Conservation (phyloP, 2,329 filamentous ascomycete species). For the Ilyonectria destructans region DNA sequence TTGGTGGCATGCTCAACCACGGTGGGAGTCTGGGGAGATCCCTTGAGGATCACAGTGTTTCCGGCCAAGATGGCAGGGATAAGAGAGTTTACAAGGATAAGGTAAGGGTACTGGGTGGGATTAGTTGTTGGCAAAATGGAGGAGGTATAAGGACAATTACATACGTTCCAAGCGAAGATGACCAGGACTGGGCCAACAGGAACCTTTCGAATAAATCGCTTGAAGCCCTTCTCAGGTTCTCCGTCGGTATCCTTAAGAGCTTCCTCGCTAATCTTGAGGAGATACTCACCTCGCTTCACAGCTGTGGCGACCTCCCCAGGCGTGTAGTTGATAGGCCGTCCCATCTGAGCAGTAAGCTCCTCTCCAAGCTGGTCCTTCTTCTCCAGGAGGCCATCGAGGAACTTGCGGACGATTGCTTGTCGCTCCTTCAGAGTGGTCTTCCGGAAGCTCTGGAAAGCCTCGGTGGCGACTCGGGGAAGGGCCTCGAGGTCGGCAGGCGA, state of each 20-base stretch:
- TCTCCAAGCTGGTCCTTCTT: constrained; percentile 85
- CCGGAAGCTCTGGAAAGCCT: constrained; percentile 84
- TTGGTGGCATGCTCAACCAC: constrained; percentile 87
- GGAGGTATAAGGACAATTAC: constrained; percentile 54
- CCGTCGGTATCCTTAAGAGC: constrained; percentile 86
- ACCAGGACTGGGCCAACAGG: constrained; percentile 91
- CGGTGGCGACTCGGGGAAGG: constrained; percentile 80
- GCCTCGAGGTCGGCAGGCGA: constrained; percentile 79
- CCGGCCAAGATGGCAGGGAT: constrained; percentile 92
- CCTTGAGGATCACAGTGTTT: constrained; percentile 94
- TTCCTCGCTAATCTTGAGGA: constrained; percentile 87
- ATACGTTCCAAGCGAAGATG: constrained; percentile 96
- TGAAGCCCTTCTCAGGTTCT: constrained; percentile 89
- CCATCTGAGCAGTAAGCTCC: constrained; percentile 96
- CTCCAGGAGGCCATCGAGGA: constrained; percentile 78
- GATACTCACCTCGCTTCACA: constrained; percentile 86
- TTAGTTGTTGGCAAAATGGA: constrained; percentile 26
- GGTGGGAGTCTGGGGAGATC: constrained; percentile 94
- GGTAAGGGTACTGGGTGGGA: constrained; percentile 84
- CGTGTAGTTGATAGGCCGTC: constrained; percentile 90
- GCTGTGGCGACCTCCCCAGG: constrained; percentile 89
- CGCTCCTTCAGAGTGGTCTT: constrained; percentile 83
- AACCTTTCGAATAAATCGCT: constrained; percentile 89
- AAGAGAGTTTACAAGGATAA: constrained; percentile 93
- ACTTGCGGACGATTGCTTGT: constrained; percentile 86